Base-by-base conservation (phyloP, 2,329 filamentous ascomycete species). In the Botryotinia convoluta region DNA sequence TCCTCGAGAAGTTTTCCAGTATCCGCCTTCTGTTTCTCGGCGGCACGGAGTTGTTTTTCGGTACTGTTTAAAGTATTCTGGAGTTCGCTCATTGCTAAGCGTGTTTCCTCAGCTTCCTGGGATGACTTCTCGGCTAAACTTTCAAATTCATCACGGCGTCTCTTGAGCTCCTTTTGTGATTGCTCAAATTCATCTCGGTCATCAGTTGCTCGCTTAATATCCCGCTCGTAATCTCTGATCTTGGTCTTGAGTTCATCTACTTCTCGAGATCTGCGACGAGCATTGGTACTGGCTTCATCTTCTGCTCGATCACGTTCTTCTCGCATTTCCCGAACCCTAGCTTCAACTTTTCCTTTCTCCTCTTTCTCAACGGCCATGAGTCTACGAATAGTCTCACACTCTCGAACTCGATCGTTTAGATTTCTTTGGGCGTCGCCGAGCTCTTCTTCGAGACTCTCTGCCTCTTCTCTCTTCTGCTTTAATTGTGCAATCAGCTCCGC, bases 361-460 rank as follows among this genome's bases (percentile, higher is more conserved):
- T 92, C 89, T 81, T 98, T 94, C 14, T 95, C 93, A 77, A 98
- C 95, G 26, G 91, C 91, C 20, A 99, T 85, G 74, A 98, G 87
- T 67, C 94, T 87, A 48, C 96, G 90, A 95, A 99, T 98, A 0
- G 94, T 98, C 84, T 98, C 95, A 39, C 91, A 93, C 83, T 99
- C 96, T 61, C 96, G 90, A 6, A 93, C 95, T 39, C 96, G 91
- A 82, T 99, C 96, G 70, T 89, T 90, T 3, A 99, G 87, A 74
- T 98, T 88, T 73, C 93, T 89, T 81, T 97, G 94, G 4, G 94
- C 92, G 82, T 99, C 96, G 1, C 90, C 89, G 1, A 98, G 86
- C 82, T 99, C 96, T 83, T 99, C 96, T 79, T 98, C 95, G 0
- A 98, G 85, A 73, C 91, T 93, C 79, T 98, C 95, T 57, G 91